phyloP scores from a whole-genome alignment of 139 green algal species.

The Tetratostichococcus sp. region DNA sequence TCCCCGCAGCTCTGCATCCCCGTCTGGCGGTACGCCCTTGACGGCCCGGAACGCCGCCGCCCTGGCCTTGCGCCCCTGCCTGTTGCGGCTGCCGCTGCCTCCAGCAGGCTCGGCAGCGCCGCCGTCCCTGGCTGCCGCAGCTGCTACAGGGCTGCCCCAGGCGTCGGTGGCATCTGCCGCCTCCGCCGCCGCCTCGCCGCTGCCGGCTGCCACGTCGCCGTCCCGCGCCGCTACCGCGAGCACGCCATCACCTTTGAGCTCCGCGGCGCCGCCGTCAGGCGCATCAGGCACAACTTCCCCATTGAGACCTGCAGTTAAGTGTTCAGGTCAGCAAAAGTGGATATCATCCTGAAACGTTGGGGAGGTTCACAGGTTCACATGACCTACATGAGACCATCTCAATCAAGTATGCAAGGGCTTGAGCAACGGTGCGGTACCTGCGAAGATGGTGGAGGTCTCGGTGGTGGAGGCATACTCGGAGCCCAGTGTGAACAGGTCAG shows the following conservation, averaged over 20 bases:
- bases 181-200: too few species aligned
- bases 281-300: neutral
- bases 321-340: too few species aligned
- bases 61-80: neutral
- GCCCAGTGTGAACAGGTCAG: conserved; percentile 91
- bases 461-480: conserved; percentile 29
- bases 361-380: too few species aligned
- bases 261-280: neutral
- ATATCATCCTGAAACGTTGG: too few species aligned
- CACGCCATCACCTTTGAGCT: too few species aligned
- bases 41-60: neutral
- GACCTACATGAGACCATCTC: too few species aligned
- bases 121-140: too few species aligned
- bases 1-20: neutral
- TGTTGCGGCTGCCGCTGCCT: neutral
- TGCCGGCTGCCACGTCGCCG: neutral
- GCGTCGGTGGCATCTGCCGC: too few species aligned
- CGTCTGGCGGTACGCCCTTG: neutral
- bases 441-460: conserved; percentile 82
- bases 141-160: too few species aligned
- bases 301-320: conserved; percentile 27
- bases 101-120: neutral
- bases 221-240: conserved; percentile 3
- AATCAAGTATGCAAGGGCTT: too few species aligned
- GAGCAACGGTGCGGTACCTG: conserved; percentile 1